Evolutionary conservation across 2,329 filamentous ascomycete genomes (phyloP), one percentile per base, ranked within the genome.

Genomic region (Teratosphaeria epicoccoides): DNA sequence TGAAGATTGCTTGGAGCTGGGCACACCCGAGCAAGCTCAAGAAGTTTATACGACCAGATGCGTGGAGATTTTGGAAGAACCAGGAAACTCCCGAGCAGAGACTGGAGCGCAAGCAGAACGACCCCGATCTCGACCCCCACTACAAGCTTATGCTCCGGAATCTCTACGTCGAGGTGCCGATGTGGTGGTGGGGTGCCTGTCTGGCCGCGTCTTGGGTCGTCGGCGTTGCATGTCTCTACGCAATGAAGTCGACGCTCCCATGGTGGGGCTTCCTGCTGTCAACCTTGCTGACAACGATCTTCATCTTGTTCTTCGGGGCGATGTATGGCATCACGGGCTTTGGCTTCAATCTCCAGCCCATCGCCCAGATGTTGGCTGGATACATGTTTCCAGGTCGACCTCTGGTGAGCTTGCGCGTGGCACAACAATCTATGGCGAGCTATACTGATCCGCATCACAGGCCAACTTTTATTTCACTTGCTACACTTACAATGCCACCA

Each of bases 331-430:
- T 64, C 52, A 61, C 56, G 28, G 71, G 71, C 1, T 72, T 74
- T 56, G 14, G 6, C 11, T 70, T 71, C 45, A 68, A 65, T 53
- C 59, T 69, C 23, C 67, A 73, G 52, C 66, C 67, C 5, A 65
- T 72, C 25, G 66, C 70, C 9, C 73, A 78, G 59, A 73, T 77
- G 68, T 60, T 78, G 22, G 75, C 69, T 3, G 76, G 73, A 20
- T 73, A 76, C 28, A 63, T 78, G 51, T 67, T 71, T 49, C 74
- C 69, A 12, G 67, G 67, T 3, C 55, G 22, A 12, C 20, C 20
- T 23, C 7, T 28, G 23, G 22, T 24, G 11, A 26, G 26, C 46
- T 47, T 33, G 11, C n/a, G 6, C 22, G 44, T 23, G 2, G 1
- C 44, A 2, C 4, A 23, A 5, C n/a, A 46, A 17, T 2, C 12